phyloP scores from a whole-genome alignment of 2,329 filamentous ascomycete species.

The Dactylellina cionopaga region DNA sequence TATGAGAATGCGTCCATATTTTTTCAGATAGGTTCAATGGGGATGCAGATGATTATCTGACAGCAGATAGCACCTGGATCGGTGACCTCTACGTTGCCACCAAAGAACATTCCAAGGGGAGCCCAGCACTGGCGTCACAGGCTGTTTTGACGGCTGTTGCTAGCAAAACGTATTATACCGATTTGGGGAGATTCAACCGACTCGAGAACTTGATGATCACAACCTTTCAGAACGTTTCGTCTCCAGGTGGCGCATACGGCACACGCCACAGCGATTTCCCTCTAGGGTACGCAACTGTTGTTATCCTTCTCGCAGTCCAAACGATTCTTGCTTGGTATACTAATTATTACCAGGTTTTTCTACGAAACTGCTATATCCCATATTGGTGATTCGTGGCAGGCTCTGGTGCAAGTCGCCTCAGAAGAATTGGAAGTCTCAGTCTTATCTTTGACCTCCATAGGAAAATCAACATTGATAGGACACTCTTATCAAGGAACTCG shows the following conservation, averaged over 20 bases:
- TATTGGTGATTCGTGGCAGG: constrained; percentile 21
- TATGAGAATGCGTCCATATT: too few species aligned
- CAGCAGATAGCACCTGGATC: background rate
- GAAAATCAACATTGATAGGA: too few species aligned
- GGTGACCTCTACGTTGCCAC: background rate
- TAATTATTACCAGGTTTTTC: constrained; percentile 11
- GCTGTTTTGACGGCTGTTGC: background rate
- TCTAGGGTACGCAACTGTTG: background rate
- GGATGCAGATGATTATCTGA: too few species aligned
- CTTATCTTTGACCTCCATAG: too few species aligned
- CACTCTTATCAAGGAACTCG: too few species aligned
- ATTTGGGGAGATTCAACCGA: background rate
- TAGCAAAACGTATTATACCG: background rate
- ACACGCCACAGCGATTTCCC: background rate
- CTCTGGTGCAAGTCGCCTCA: background rate
- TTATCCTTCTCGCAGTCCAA: background rate
- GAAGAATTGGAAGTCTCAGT: constrained; percentile 12
- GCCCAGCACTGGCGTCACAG: background rate
- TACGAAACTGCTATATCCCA: background rate
- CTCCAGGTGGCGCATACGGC: constrained; percentile 10
- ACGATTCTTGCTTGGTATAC: background rate
- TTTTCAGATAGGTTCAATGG: too few species aligned
- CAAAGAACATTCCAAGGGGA: background rate
- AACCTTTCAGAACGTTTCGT: background rate
- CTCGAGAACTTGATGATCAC: background rate